Percentiles rank a stretch among this genome's conserved stretches.
These are phyloP conservation scores for Backusella circina DNA, from an alignment of 192 early-diverging fungal species.

Conservation along the genomic window DNA sequence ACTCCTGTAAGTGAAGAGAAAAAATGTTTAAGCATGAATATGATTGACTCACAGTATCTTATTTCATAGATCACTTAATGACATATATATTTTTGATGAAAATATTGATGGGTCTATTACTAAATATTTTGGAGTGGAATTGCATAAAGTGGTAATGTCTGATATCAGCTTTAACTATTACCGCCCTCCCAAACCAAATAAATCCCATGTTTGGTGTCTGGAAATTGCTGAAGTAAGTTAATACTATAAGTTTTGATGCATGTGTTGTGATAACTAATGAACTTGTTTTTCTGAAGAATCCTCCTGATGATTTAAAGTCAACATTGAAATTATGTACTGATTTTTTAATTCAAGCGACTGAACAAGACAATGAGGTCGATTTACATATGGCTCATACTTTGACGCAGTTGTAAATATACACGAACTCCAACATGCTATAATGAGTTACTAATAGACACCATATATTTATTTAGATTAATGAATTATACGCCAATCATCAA, in stretches of 20 bases:
- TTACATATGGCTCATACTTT: slow-evolving; percentile 10
- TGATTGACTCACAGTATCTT: neutral
- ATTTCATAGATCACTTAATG: slow-evolving; percentile 11
- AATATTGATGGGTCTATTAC: slow-evolving; percentile 1
- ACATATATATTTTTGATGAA: slow-evolving; percentile 6
- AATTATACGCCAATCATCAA: too few species aligned
- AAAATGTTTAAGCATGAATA: slow-evolving; percentile 4
- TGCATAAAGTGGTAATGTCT: neutral
- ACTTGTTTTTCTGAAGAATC: slow-evolving; percentile 3
- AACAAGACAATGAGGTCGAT: slow-evolving; percentile 4
- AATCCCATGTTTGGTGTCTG: slow-evolving; percentile 6
- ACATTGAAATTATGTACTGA: slow-evolving; percentile 9
- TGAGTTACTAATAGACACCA: slow-evolving; percentile 13
- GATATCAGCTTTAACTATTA: neutral
- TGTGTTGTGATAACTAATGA: slow-evolving; percentile 2
- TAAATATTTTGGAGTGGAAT: slow-evolving; percentile 4
- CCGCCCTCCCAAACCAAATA: neutral
- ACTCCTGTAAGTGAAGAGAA: slow-evolving; percentile 11
- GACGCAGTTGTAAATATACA: slow-evolving; percentile 6
- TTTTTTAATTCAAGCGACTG: slow-evolving; percentile 14
- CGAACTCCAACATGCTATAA: slow-evolving; percentile 3
- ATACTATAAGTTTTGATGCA: slow-evolving; percentile 10
- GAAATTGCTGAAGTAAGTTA: slow-evolving; percentile 13
- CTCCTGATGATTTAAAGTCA: neutral
- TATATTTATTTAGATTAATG: slow-evolving; percentile 15